Conservation (phyloP, 2,329 filamentous ascomycete species). For the Lithohypha guttulata region DNA sequence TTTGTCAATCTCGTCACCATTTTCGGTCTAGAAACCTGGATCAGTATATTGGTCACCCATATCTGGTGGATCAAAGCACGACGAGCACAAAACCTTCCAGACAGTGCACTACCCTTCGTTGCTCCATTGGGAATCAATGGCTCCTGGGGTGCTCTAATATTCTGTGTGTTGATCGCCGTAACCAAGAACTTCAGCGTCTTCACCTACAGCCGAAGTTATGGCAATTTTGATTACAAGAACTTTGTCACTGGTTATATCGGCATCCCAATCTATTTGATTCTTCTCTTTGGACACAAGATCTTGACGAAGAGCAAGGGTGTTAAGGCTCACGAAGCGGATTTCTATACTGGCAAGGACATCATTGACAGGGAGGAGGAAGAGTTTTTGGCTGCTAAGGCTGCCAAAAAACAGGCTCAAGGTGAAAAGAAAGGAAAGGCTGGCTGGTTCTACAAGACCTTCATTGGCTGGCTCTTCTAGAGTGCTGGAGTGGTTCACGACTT, state of each 20-base stretch:
- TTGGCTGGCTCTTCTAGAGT: slow-evolving; percentile 55
- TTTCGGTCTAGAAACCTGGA: slow-evolving; percentile 55
- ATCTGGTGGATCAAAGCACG: slow-evolving; percentile 56
- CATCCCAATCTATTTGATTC: slow-evolving; percentile 60
- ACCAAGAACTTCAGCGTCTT: slow-evolving; percentile 79
- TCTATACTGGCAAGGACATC: slow-evolving; percentile 61
- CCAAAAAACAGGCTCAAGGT: slow-evolving; percentile 34
- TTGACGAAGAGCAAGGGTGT: slow-evolving; percentile 45
- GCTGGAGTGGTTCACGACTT: too few species aligned
- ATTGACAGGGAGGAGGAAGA: slow-evolving; percentile 64
- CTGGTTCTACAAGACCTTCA: slow-evolving; percentile 49
- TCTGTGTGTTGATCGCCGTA: slow-evolving; percentile 62
- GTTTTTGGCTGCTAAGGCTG: slow-evolving; percentile 50
- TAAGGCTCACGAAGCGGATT: slow-evolving; percentile 51
- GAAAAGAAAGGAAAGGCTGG: slow-evolving; percentile 26
- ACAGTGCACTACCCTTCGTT: slow-evolving; percentile 49
- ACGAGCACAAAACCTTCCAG: slow-evolving; percentile 47
- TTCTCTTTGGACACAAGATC: slow-evolving; percentile 60
- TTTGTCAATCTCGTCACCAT: slow-evolving; percentile 59
- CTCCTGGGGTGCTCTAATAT: slow-evolving; percentile 55
- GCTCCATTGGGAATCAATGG: slow-evolving; percentile 64
- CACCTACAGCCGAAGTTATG: slow-evolving; percentile 35
- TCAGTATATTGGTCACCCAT: slow-evolving; percentile 57
- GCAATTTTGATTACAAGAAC: slow-evolving; percentile 59
- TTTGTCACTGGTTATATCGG: slow-evolving; percentile 70